Evolutionary conservation across 2,329 filamentous ascomycete genomes (phyloP).

Genomic region (Neurospora sp.): DNA sequence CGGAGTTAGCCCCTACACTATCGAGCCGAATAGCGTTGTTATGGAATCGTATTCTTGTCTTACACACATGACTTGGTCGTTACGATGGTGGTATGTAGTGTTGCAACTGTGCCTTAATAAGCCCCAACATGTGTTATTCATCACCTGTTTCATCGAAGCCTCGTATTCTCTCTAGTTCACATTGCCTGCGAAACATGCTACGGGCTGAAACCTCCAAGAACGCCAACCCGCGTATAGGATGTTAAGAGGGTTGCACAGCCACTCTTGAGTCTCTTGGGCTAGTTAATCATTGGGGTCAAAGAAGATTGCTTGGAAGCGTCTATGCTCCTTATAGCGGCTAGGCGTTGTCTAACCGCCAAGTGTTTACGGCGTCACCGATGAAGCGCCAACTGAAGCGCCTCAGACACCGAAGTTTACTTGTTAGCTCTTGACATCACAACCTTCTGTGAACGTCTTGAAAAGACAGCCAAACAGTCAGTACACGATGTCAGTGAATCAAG

Average conservation of each 20-base stretch:
- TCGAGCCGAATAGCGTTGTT: neutral
- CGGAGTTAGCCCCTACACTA: neutral
- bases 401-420: neutral
- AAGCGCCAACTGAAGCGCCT: neutral
- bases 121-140: neutral
- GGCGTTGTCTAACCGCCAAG: neutral
- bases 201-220: neutral
- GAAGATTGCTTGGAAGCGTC: neutral
- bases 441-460: neutral
- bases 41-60: neutral
- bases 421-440: neutral
- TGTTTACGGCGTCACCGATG: neutral
- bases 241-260: neutral
- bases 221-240: neutral
- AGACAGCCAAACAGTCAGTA: neutral
- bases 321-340: neutral
- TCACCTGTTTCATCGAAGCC: neutral
- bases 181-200: neutral
- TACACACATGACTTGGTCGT: neutral
- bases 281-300: neutral
- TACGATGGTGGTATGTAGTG: neutral
- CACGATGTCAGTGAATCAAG: neutral
- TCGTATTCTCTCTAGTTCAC: neutral
- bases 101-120: neutral
- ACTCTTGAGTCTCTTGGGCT: neutral